Percentiles rank a stretch among this genome's conserved stretches.
These are phyloP conservation scores for Arctium lappa DNA, from an alignment of 129 eudicot species.

Conservation along the genomic window DNA sequence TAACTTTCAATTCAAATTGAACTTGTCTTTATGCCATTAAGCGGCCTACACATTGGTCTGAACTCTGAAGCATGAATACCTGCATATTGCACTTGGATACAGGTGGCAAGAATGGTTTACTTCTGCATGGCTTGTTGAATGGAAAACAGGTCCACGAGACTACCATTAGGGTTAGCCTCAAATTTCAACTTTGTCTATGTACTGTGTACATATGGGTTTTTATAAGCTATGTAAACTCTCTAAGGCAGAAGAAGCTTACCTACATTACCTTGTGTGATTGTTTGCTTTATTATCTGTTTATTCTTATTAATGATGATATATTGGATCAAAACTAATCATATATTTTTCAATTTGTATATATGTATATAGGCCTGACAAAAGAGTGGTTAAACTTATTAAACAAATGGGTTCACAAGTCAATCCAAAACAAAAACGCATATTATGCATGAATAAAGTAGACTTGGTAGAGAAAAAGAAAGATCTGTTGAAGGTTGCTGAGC, in stretches of 20 bases:
- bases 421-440: slow-evolving; percentile 75
- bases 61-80: background rate
- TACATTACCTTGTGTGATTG: background rate
- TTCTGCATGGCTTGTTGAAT: background rate
- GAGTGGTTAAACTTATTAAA: slow-evolving; percentile 77
- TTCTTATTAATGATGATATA: background rate
- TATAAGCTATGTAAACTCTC: background rate
- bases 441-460: slow-evolving; percentile 95
- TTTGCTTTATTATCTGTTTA: background rate
- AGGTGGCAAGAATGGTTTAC: background rate
- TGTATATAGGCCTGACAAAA: slow-evolving; percentile 69
- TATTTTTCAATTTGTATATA: background rate
- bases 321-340: slow-evolving; percentile 8
- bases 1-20: too few species aligned
- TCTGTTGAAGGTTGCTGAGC: slow-evolving; percentile 62
- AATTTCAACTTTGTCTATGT: background rate
- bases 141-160: background rate
- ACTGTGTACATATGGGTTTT: background rate
- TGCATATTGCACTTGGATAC: background rate
- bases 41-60: too few species aligned
- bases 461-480: slow-evolving; percentile 88
- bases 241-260: background rate
- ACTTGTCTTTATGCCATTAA: background rate
- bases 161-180: too few species aligned
- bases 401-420: slow-evolving; percentile 70